Percentiles rank a stretch among this genome's conserved stretches.
Conservation (phyloP, 2,329 filamentous ascomycete genomes). For the Ceratocystis cubensis region DNA sequence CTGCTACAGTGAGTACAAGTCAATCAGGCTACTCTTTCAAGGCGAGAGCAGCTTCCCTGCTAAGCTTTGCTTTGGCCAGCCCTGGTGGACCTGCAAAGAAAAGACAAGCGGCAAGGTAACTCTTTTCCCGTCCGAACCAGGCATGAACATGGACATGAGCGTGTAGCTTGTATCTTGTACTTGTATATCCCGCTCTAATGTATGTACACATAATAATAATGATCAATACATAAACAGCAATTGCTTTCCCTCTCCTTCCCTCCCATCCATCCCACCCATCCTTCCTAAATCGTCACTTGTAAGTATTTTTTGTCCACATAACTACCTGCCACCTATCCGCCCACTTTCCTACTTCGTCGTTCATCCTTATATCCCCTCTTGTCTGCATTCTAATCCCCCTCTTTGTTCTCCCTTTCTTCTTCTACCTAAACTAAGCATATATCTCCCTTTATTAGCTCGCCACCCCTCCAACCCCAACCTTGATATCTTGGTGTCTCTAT, state of each 20-base stretch:
- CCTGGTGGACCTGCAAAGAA: not conserved
- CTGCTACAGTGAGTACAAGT: not conserved
- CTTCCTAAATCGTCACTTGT: conserved; percentile 6
- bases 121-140: not conserved
- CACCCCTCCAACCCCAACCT: not conserved
- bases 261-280: not conserved
- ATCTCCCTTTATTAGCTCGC: not conserved
- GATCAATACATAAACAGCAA: not conserved
- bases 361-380: conserved; percentile 4
- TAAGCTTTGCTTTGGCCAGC: not conserved
- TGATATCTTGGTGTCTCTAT: conserved; percentile 1
- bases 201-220: not conserved
- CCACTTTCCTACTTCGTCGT: not conserved
- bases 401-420: not conserved
- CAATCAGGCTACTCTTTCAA: not conserved
- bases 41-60: too few relatives aligned
- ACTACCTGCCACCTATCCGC: conserved; percentile 7
- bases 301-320: not conserved
- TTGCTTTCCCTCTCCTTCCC: not conserved
- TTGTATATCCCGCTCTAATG: not conserved
- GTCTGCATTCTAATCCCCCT: not conserved
- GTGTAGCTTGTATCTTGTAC: not conserved
- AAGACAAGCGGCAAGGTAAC: not conserved
- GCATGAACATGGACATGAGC: not conserved
- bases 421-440: not conserved